A percentile compares a stretch with the other conserved stretches of the same genome.
Evolutionary conservation across 768 basidiomycete genomes (phyloP).

Genomic region (Pholiota conissans): DNA sequence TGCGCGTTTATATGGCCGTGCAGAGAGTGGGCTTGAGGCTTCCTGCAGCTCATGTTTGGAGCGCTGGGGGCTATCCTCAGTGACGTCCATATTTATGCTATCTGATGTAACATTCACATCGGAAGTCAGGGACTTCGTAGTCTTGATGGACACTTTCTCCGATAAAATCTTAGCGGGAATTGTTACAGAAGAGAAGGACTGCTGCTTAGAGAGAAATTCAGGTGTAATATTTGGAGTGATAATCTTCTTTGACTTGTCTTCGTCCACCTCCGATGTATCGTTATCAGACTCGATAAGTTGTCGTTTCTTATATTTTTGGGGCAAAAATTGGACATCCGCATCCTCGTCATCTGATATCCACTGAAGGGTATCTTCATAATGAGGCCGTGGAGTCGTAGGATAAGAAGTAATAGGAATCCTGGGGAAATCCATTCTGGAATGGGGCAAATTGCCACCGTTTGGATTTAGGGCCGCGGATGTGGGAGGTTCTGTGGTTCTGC

Average conservation of each 20-base stretch:
- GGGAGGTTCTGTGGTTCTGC: too few species aligned
- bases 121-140: too few species aligned
- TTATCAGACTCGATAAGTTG: neutral
- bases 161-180: neutral
- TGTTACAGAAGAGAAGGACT: neutral
- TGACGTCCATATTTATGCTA: neutral
- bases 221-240: neutral
- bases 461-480: neutral
- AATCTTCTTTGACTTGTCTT: neutral
- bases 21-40: neutral
- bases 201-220: neutral
- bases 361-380: neutral
- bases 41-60: constrained; percentile 2
- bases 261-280: neutral
- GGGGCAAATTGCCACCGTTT: neutral
- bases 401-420: neutral
- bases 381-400: neutral
- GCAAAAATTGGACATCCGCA: neutral
- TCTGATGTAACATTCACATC: neutral
- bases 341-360: neutral
- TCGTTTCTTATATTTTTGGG: neutral
- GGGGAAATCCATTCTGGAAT: neutral
- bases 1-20: neutral
- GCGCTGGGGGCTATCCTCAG: neutral
- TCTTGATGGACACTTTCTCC: neutral